Conservation (phyloP, 495 filamentous ascomycete genomes). For the Staphylotrichum longicolle region DNA sequence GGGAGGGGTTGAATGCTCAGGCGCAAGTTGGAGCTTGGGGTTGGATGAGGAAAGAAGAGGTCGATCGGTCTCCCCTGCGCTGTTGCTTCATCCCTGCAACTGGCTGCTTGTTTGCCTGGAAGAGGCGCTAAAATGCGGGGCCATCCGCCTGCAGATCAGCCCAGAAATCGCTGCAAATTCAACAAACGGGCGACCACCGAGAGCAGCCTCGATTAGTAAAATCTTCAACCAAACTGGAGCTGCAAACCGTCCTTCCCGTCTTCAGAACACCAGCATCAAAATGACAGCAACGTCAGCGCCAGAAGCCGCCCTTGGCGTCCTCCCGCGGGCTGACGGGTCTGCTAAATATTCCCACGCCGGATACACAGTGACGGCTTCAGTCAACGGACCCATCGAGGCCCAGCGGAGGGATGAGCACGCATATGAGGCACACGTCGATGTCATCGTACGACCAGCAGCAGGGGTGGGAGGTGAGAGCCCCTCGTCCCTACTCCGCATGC, state of each 20-base stretch:
- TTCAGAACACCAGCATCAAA: conserved; percentile 14
- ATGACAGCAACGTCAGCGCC: conserved; percentile 49
- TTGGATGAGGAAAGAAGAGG: conserved; percentile 10
- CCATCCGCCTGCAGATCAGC: conserved; percentile 22
- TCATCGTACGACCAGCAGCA: conserved; percentile 79
- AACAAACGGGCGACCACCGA: neutral
- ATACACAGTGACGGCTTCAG: conserved; percentile 76
- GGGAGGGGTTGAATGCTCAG: neutral
- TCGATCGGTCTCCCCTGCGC: neutral
- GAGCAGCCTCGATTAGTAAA: no score
- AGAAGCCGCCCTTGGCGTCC: conserved; percentile 52
- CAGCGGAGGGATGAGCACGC: conserved; percentile 81
- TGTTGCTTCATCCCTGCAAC: conserved; percentile 13
- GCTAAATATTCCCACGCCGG: conserved; percentile 75
- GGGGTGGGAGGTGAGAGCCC: conserved; percentile 72
- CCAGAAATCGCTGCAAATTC: conserved; percentile 16
- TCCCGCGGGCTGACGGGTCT: conserved; percentile 81
- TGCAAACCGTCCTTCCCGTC: conserved; percentile 9
- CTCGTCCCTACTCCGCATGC: conserved; percentile 36
- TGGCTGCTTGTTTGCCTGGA: conserved; percentile 13
- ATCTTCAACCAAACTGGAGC: neutral
- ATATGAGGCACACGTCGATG: conserved; percentile 85
- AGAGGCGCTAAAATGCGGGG: conserved; percentile 28
- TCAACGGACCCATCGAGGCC: conserved; percentile 92
- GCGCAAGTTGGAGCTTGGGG: neutral